phyloP scores from a whole-genome alignment of 768 basidiomycete genomes.

The Suillus discolor region DNA sequence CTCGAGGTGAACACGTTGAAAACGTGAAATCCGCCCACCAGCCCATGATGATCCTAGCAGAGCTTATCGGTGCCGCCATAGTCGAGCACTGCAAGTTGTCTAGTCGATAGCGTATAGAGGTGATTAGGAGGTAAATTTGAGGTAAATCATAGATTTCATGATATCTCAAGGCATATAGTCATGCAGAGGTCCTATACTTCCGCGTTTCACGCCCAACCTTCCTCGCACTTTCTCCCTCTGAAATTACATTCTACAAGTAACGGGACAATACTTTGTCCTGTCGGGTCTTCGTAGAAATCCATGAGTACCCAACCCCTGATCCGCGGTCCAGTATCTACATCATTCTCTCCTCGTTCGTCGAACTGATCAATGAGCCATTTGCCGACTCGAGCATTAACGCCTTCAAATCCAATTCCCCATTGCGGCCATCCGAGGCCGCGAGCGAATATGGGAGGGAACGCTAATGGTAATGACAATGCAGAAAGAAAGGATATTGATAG shows the following conservation, averaged over 20 bases:
- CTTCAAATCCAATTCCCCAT: conserved; percentile 78
- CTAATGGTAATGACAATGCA: conserved; percentile 79
- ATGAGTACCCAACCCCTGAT: conserved; percentile 77
- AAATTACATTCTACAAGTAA: conserved; percentile 82
- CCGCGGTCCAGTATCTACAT: conserved; percentile 32
- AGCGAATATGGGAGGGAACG: conserved; percentile 75
- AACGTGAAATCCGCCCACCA: neutral
- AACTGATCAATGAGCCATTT: conserved; percentile 69
- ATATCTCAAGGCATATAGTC: neutral
- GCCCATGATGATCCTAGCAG: neutral
- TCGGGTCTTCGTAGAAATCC: conserved; percentile 71
- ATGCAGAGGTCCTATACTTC: neutral
- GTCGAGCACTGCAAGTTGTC: neutral
- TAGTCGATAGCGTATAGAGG: neutral
- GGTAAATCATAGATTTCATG: neutral
- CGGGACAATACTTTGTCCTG: conserved; percentile 53
- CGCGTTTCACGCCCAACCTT: conserved; percentile 38
- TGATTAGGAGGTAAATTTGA: neutral
- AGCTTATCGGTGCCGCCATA: neutral
- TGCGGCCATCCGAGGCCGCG: conserved; percentile 84
- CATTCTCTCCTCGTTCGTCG: conserved; percentile 1
- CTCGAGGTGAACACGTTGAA: conserved; percentile 4
- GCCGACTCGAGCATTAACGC: conserved; percentile 77
- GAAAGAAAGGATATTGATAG: conserved; percentile 83
- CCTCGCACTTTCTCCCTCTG: conserved; percentile 45